These are phyloP conservation scores for Grosmannia huntii DNA, from an alignment of 2,329 filamentous ascomycete genomes.

Conservation along the genomic window DNA sequence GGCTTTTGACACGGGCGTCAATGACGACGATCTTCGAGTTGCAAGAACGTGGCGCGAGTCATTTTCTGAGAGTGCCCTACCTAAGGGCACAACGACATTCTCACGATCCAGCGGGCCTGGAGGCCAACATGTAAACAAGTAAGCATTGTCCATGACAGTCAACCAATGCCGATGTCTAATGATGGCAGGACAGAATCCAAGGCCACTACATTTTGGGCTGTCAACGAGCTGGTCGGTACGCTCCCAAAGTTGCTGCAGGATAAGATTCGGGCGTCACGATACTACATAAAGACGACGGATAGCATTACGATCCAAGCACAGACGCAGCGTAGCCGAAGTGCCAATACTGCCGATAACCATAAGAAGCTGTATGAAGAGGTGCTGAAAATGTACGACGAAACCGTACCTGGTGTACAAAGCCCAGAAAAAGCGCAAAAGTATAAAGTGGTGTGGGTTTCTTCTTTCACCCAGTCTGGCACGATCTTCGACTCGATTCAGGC, in stretches of 20 bases:
- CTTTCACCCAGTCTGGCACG: background rate
- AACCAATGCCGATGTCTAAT: background rate
- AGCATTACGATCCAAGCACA: constrained; percentile 43
- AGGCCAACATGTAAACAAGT: constrained; percentile 53
- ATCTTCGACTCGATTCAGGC: background rate
- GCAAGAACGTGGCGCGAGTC: constrained; percentile 38
- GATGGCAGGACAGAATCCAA: constrained; percentile 44
- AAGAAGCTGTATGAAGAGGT: constrained; percentile 35
- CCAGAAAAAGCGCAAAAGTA: constrained; percentile 35
- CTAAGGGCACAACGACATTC: constrained; percentile 38
- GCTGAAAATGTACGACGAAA: constrained; percentile 30
- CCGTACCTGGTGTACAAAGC: constrained; percentile 33
- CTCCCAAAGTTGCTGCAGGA: constrained; percentile 36
- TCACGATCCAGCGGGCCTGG: constrained; percentile 48
- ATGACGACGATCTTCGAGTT: constrained; percentile 35
- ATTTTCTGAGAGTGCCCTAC: constrained; percentile 30
- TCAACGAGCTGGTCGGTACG: constrained; percentile 30
- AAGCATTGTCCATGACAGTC: background rate
- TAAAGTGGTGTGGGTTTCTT: constrained; percentile 30
- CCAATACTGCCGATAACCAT: constrained; percentile 41
- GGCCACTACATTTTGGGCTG: constrained; percentile 39
- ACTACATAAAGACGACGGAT: constrained; percentile 39
- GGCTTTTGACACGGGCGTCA: constrained; percentile 36
- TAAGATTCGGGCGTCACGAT: constrained; percentile 36
- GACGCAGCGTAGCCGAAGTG: constrained; percentile 35